These are phyloP conservation scores for Scutellaria galericulata DNA, from an alignment of 257 asterid genomes.

Conservation along the genomic window DNA sequence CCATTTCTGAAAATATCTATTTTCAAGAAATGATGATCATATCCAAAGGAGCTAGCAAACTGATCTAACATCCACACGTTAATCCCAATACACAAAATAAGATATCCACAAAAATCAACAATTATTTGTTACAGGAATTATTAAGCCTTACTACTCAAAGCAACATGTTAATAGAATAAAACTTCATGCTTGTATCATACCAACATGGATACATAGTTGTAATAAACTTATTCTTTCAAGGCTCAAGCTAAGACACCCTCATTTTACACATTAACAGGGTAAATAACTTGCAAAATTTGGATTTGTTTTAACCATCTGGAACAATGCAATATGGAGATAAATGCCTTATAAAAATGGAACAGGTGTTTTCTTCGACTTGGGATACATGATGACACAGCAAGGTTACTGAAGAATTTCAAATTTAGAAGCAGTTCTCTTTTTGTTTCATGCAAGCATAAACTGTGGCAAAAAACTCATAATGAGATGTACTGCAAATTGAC, in stretches of 20 bases:
- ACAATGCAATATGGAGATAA: not conserved
- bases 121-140: too few relatives aligned
- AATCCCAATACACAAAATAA: not conserved
- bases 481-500: not conserved
- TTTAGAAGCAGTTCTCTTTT: constrained; percentile 7
- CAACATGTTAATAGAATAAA: not conserved
- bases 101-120: not conserved
- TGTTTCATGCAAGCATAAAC: not conserved
- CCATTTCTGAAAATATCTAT: not conserved
- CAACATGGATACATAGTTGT: not conserved
- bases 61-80: constrained; percentile 6
- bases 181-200: too few relatives aligned
- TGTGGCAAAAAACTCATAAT: constrained; percentile 12
- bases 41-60: not conserved
- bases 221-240: not conserved
- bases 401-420: not conserved
- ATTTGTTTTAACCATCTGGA: constrained; percentile 14
- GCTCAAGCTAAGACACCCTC: not conserved
- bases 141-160: not conserved
- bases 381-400: not conserved
- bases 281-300: not conserved
- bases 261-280: not conserved
- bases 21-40: not conserved
- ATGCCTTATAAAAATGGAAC: not conserved
- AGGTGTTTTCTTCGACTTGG: not conserved